A percentile compares a stretch with the other conserved stretches of the same genome.
phyloP scores from a whole-genome alignment of 306 rosid species.

The Rubus idaeus region DNA sequence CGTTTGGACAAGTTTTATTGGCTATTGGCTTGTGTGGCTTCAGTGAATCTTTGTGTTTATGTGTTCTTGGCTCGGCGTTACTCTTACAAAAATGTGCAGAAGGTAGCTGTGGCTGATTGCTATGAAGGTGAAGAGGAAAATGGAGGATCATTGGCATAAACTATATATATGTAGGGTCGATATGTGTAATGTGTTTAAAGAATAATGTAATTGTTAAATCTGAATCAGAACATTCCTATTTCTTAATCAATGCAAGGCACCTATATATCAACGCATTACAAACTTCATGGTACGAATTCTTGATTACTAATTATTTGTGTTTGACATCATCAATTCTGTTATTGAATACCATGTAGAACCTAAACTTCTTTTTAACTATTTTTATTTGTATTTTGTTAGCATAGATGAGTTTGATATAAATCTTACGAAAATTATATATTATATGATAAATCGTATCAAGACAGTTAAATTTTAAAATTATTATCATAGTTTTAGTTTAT shows the following conservation, averaged over 20 bases:
- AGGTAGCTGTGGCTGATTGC: constrained; percentile 56
- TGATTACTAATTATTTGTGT: no score
- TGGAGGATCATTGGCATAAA: constrained; percentile 43
- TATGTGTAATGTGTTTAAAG: background rate
- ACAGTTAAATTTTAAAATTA: no score
- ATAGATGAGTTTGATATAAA: no score
- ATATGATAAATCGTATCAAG: no score
- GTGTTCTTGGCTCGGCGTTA: constrained; percentile 74
- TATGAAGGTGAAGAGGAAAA: constrained; percentile 39
- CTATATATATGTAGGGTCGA: background rate
- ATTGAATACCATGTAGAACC: no score
- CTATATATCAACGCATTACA: no score
- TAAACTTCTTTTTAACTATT: no score
- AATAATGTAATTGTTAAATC: background rate
- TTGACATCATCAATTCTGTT: no score
- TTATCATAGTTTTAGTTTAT: no score
- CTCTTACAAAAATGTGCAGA: constrained; percentile 80
- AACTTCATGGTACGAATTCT: no score
- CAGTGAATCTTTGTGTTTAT: constrained; percentile 53
- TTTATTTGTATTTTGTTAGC: no score
- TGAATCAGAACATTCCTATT: background rate
- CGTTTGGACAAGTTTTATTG: constrained; percentile 79
- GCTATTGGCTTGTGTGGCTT: constrained; percentile 58
- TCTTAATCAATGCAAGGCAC: background rate
- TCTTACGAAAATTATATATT: no score